Evolutionary conservation across 257 asterid genomes (phyloP), one percentile per base, ranked within the genome.

Genomic region (Ajuga chamaepitys): DNA sequence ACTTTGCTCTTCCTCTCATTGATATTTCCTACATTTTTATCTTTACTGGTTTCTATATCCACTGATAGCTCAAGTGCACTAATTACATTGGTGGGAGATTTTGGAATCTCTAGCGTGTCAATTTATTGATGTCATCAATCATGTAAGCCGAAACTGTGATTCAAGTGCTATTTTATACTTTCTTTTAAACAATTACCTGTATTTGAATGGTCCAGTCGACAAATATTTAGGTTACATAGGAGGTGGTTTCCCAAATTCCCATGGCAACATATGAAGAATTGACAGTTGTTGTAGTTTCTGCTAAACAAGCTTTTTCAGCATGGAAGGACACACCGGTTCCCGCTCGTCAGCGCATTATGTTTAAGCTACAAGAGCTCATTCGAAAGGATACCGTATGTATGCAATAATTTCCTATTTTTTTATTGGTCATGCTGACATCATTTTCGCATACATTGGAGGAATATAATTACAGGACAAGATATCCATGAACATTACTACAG

Each of bases 361-460:
- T 76, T 70, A 80, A 74, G 75, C 57, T 80, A 34, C 80, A 70
- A 56, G 82, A 80, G 71, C 85, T 80, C 46, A 73, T 80, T 16
- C 76, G 62, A 45, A 74, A 80, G 66, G 82, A 76, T 74, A 76
- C 76, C 28, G 85, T 80, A 74, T 24, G 77, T 74, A 34, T 41
- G 11, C 64, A 40, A 7, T 18, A 18, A 66, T 26, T 51, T 42
- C n/a, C 26, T 11, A 21, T 41, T 62, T 40, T 53, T 20, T 59
- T 13, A 13, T 64, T 40, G 28, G 32, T 32, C 34, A 48, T 20
- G 64, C 64, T 47, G 47, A 41, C 20, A 8, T 60, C 45, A 52
- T 30, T 32, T 55, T 48, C 52, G 21, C 45, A 37, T 48, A 47
- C 60, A 54, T 46, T 68, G 62, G 52, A 53, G 58, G 66, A 60